Evolutionary conservation across 257 asterid genomes (phyloP).

Genomic region (Cynanchum wilfordii): DNA sequence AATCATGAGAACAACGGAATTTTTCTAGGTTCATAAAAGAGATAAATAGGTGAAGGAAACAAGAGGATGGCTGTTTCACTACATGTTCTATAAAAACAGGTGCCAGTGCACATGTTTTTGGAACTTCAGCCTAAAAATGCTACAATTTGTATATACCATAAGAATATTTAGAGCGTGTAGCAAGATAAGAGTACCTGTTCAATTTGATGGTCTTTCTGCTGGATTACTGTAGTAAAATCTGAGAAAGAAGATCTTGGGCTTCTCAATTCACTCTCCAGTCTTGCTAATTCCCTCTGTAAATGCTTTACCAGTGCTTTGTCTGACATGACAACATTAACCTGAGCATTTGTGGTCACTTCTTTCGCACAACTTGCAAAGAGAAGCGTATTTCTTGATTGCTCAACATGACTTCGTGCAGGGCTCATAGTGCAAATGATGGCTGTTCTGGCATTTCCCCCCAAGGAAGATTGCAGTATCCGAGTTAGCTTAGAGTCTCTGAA

Average conservation of each 20-base stretch:
- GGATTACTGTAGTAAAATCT: conserved; percentile 42
- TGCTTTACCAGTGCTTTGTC: conserved; percentile 86
- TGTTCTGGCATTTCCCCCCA: conserved; percentile 86
- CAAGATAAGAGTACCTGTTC: conserved; percentile 48
- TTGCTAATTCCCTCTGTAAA: conserved; percentile 67
- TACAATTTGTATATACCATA: background rate
- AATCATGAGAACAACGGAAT: background rate
- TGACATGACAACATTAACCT: conserved; percentile 80
- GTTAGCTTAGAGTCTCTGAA: conserved; percentile 95
- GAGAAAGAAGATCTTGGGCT: conserved; percentile 42
- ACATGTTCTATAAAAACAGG: background rate
- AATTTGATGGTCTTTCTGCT: conserved; percentile 74
- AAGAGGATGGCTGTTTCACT: background rate
- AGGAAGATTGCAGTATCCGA: conserved; percentile 78
- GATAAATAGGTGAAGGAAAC: background rate
- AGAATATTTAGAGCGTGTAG: background rate
- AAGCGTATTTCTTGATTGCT: conserved; percentile 96
- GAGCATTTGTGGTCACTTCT: conserved; percentile 84
- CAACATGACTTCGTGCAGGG: conserved; percentile 85
- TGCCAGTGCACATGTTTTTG: background rate
- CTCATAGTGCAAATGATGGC: conserved; percentile 94
- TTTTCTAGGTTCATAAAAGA: background rate
- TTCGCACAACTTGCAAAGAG: conserved; percentile 95
- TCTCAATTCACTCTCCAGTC: conserved; percentile 69
- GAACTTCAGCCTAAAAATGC: background rate